Evolutionary conservation across 2,329 filamentous ascomycete genomes (phyloP), one percentile per base, ranked within the genome.

Genomic region (Lasiodiplodia gonubiensis): DNA sequence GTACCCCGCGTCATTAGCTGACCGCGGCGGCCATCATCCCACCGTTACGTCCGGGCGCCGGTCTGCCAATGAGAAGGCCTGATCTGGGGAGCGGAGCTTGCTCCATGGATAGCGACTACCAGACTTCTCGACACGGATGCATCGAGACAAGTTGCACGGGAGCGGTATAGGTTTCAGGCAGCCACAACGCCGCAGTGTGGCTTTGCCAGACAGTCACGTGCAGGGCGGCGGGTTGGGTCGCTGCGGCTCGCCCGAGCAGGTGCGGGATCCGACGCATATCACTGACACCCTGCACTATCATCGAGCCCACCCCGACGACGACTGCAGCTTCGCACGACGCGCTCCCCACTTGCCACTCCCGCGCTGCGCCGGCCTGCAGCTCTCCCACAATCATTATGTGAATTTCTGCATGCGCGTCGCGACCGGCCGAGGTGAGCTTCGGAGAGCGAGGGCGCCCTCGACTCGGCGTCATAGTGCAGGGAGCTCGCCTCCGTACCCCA

Each of bases 241-340:
- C 46, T 33, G 21, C 23, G 42, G 59, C 37, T 10, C 25, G 42
- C 57, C 57, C 42, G 23, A 61, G 39, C 5, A 8, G 42, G 59
- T 63, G 59, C 59, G 59, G 42, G 59, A 63, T 63, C 59, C 59
- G 59, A 63, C 46, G 51, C 51, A 18, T 18, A 53, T 8, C 51
- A 18, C 25, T 3, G 4, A 18, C 23, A 30, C 25, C 53, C 30
- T 21, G 7, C 14, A 25, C 53, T 2, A 37, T 21, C 30, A 23
- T 25, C 27, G 14, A 6, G 33, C 14, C 27, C 51, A 35, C 16
- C 3, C 8, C 30, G 30, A n/a, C 49, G 2, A 4, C 27, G 51
- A 18, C 21, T 23, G 30, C 33, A 46, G n/a, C 42, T 8, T 46
- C 42, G 42, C 42, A 46, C 42, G 42, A 46, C 42, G 10, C 57